Evolutionary conservation across 1,139 yeast species (phyloP), one percentile per base, ranked within the genome.

Genomic region (Geotrichum europaeum): DNA sequence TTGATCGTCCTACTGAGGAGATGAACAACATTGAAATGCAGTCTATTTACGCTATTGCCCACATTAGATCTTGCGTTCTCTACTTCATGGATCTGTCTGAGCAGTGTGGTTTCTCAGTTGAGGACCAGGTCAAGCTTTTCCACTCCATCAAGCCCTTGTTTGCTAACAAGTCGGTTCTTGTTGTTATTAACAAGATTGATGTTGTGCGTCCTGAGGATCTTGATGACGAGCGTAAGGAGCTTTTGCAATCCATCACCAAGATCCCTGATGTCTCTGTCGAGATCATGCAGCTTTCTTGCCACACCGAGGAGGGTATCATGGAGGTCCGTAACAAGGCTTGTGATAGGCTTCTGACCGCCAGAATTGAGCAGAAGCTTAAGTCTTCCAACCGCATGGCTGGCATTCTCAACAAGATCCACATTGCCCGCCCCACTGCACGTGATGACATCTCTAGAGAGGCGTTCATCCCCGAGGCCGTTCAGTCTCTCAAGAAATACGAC

Each of bases 11-110:
- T 64, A 91, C 98, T 55, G 99, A 94, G 76, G 98, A 94, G 75
- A 95, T 94, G 99, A 95, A 92, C 80, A 94, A 95, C 78, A 95
- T 94, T 75, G 99, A 94, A 80, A 94, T 94, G 99, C 99, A 94
- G 79, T 87, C 96, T 61, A 92, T 94, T 72, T 94, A 95, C 72
- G 99, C 99, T 64, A 90, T 94, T 81, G 99, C 99, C 49, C 99
- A 94, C 77, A 84, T 94, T 75, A 84, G 99, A 73, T 91, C 98
- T 28, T 90, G 97, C 76, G 96, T 94, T 55, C 78, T 95, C 71
- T 94, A 95, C 78, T 94, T 94, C 72, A 94, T 94, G 99, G 99
- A 94, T 81, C 82, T 94, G 68, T 88, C 96, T 49, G 99, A 95
- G 79, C 98, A 92, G 81, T 94, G 99, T 84, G 99, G 99, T 57